Evolutionary conservation across 371 early-diverging fungal genomes (phyloP).

Genomic region (Batkoa obscura): DNA sequence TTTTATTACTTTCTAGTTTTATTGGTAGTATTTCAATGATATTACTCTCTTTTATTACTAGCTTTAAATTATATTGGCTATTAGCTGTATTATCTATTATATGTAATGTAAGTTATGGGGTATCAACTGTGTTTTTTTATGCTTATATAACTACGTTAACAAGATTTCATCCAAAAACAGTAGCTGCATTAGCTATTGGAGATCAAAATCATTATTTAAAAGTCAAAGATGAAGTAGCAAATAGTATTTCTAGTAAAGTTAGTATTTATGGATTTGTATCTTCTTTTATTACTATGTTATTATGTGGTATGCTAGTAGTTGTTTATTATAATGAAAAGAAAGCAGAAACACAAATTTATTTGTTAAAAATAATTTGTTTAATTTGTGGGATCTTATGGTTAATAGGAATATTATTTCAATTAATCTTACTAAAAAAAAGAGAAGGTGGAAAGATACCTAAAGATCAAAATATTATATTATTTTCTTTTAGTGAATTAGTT

Average conservation of each 20-base stretch:
- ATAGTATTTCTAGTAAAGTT: background rate
- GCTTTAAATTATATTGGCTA: constrained; percentile 15
- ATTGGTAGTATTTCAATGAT: constrained; percentile 18
- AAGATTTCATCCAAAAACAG: constrained; percentile 19
- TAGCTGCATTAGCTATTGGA: constrained; percentile 1
- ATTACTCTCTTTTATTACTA: constrained; percentile 12
- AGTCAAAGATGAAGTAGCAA: background rate
- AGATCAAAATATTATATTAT: background rate
- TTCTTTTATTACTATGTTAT: background rate
- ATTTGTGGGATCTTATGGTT: background rate
- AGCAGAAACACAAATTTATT: background rate
- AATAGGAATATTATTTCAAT: background rate
- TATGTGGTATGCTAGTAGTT: background rate
- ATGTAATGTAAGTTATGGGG: constrained; percentile 23
- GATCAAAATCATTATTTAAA: background rate
- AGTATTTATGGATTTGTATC: background rate
- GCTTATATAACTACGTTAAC: constrained; percentile 32
- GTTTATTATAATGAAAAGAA: background rate
- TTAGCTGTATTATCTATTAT: constrained; percentile 20
- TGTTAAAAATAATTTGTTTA: background rate
- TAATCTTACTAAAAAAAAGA: background rate
- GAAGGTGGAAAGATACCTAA: background rate
- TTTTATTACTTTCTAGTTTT: constrained; percentile 24
- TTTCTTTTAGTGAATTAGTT: background rate
- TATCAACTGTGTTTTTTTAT: constrained; percentile 29